These are phyloP conservation scores for Aspergillus panamensis DNA, from an alignment of 495 filamentous ascomycete species.

Conservation along the genomic window DNA sequence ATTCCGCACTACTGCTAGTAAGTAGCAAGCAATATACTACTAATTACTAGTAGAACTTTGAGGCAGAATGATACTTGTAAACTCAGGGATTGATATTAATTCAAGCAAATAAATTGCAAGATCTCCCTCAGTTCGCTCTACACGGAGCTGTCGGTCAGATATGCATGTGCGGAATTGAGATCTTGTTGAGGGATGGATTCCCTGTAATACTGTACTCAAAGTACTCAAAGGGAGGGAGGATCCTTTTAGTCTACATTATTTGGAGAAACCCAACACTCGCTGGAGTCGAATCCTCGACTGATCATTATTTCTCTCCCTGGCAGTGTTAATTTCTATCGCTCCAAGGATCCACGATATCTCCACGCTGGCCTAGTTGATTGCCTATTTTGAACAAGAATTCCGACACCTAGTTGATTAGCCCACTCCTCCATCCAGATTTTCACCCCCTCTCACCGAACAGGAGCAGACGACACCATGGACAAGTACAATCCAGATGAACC, in stretches of 20 bases:
- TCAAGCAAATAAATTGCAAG: too few relatives aligned
- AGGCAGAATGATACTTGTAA: too few relatives aligned
- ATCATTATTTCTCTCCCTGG: background rate
- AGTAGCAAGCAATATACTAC: too few relatives aligned
- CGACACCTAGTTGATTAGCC: too few relatives aligned
- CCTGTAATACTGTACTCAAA: background rate
- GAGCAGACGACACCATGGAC: background rate
- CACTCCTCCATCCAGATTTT: too few relatives aligned
- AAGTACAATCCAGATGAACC: slow-evolving; percentile 17
- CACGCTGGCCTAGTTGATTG: background rate
- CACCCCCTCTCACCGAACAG: background rate
- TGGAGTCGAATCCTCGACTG: too few relatives aligned
- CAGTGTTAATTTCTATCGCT: background rate
- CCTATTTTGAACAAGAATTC: slow-evolving; percentile 20
- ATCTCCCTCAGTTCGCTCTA: background rate
- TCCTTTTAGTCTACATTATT: too few relatives aligned
- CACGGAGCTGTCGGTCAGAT: background rate
- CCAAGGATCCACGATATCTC: background rate
- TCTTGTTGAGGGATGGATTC: background rate
- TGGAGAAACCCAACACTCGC: too few relatives aligned
- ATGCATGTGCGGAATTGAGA: background rate
- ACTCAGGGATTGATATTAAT: too few relatives aligned
- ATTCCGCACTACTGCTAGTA: too few relatives aligned
- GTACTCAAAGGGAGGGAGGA: too few relatives aligned
- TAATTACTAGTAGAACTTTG: too few relatives aligned